Evolutionary conservation across 495 filamentous ascomycete genomes (phyloP).

Genomic region (Daldinia caldariorum): DNA sequence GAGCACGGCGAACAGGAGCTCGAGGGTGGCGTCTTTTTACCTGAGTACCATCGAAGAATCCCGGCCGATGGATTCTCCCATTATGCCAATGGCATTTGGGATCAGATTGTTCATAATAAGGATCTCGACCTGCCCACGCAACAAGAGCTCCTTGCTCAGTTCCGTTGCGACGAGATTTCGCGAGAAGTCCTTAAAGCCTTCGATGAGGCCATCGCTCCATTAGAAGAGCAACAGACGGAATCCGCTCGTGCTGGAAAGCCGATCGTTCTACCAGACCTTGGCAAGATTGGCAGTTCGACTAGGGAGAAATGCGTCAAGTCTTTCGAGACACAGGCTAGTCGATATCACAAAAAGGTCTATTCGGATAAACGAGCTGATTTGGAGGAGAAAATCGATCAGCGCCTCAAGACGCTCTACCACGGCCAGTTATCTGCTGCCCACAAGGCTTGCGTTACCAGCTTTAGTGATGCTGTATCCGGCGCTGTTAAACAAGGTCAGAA

Average conservation of each 20-base stretch:
- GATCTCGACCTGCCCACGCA: conserved; percentile 96
- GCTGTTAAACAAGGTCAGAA: conserved; percentile 91
- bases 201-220: conserved; percentile 79
- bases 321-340: conserved; percentile 88
- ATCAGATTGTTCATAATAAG: conserved; percentile 98
- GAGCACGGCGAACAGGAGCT: conserved; percentile 71
- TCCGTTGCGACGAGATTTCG: conserved; percentile 95
- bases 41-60: conserved; percentile 94
- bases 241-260: conserved; percentile 74
- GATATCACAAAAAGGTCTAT: conserved; percentile 97
- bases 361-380: conserved; percentile 84
- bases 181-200: conserved; percentile 86
- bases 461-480: conserved; percentile 81
- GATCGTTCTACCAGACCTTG: conserved; percentile 77
- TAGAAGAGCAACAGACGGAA: conserved; percentile 86
- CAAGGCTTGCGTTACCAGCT: conserved; percentile 85
- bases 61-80: conserved; percentile 94
- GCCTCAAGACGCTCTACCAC: conserved; percentile 87
- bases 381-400: conserved; percentile 82
- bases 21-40: conserved; percentile 82
- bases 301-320: conserved; percentile 78
- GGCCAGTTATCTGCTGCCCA: conserved; percentile 87
- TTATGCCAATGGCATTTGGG: conserved; percentile 94
- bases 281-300: conserved; percentile 74
- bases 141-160: conserved; percentile 95